phyloP scores from a whole-genome alignment of 148 eudicot genomes.

The Chenopodium suecicum region DNA sequence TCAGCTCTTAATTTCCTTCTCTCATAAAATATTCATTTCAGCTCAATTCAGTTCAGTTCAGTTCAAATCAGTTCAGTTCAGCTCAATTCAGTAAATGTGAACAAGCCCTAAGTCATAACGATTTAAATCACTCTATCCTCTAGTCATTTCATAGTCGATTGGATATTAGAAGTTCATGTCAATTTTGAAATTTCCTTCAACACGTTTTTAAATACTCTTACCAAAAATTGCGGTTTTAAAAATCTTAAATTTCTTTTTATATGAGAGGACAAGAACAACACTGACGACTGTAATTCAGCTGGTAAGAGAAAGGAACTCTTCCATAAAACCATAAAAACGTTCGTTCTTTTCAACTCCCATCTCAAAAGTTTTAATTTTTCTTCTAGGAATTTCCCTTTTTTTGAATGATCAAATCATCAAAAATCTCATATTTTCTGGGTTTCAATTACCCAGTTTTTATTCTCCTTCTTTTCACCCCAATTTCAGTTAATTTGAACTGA shows the following conservation, averaged over 20 bases:
- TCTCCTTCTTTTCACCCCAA: not conserved
- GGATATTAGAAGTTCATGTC: no score
- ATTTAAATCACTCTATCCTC: no score
- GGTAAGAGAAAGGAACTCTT: conserved; percentile 11
- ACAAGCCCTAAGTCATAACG: no score
- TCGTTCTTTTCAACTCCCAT: conserved; percentile 10
- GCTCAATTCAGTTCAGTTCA: no score
- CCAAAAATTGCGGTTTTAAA: no score
- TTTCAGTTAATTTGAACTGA: not conserved
- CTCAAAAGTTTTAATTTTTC: not conserved
- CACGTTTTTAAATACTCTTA: no score
- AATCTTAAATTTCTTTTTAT: not conserved
- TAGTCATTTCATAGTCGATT: no score
- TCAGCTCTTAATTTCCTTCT: no score
- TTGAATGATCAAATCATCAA: not conserved
- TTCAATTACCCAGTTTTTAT: not conserved
- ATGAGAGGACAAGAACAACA: not conserved
- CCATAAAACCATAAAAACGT: not conserved
- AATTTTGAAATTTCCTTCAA: no score
- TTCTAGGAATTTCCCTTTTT: not conserved
- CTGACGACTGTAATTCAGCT: conserved; percentile 17
- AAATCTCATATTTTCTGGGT: not conserved
- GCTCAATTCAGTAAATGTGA: no score
- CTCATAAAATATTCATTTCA: no score
- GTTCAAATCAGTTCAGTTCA: no score